Conservation (phyloP, 129 eudicot species). For the Deinandra increscens region DNA sequence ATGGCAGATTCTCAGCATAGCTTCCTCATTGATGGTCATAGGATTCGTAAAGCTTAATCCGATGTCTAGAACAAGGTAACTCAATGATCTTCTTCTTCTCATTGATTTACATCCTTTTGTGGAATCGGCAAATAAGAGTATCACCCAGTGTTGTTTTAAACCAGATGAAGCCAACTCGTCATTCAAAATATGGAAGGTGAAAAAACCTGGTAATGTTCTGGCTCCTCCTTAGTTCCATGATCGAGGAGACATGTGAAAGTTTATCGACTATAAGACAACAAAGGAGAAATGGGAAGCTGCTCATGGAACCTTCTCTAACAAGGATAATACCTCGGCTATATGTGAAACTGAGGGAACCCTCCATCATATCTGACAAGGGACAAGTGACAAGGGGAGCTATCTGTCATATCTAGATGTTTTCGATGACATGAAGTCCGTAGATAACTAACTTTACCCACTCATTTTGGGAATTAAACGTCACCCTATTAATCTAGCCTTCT, state of each 20-base stretch:
- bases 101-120: neutral
- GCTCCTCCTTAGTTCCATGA: slow-evolving; percentile 16
- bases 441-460: no score
- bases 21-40: neutral
- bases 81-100: neutral
- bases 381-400: neutral
- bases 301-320: slow-evolving; percentile 16
- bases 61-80: neutral
- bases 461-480: no score
- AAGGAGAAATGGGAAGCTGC: no score
- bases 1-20: neutral
- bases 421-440: neutral
- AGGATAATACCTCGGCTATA: neutral
- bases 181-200: neutral
- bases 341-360: neutral
- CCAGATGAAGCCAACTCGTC: neutral
- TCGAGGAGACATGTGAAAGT: neutral
- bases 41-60: neutral
- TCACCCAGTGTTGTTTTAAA: neutral
- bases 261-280: neutral
- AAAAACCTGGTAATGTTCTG: slow-evolving; percentile 15
- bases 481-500: no score
- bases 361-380: neutral
- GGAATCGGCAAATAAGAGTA: slow-evolving; percentile 1
- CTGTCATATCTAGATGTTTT: neutral